Percentiles rank a stretch among this genome's conserved stretches.
Conservation (phyloP, 805 yeast genomes). For the Saturnispora sanitii region DNA sequence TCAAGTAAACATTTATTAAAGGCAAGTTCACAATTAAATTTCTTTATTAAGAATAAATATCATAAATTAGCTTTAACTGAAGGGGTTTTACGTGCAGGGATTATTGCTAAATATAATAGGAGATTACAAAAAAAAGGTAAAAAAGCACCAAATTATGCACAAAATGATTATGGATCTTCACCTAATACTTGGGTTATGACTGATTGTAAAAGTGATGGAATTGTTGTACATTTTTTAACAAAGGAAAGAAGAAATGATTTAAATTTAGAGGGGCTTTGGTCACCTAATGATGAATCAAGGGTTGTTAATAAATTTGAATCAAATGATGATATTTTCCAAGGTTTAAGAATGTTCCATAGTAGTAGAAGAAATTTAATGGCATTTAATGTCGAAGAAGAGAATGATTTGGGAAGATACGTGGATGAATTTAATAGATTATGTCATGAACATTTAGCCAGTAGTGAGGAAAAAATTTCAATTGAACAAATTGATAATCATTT, state of each 20-base stretch:
- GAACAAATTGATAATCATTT: slow-evolving; percentile 16
- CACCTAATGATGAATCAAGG: slow-evolving; percentile 13
- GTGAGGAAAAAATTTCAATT: slow-evolving; percentile 14
- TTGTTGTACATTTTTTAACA: slow-evolving; percentile 67
- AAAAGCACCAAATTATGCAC: slow-evolving; percentile 42
- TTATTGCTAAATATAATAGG: slow-evolving; percentile 40
- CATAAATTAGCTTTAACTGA: slow-evolving; percentile 46
- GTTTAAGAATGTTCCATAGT: slow-evolving; percentile 39
- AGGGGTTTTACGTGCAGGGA: slow-evolving; percentile 57
- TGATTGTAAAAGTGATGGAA: slow-evolving; percentile 52
- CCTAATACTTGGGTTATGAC: slow-evolving; percentile 79
- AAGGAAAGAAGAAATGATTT: slow-evolving; percentile 55
- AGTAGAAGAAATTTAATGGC: slow-evolving; percentile 18
- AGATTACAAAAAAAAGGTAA: slow-evolving; percentile 46
- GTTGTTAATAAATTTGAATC: slow-evolving; percentile 14
- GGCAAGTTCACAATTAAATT: slow-evolving; percentile 52
- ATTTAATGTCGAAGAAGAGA: slow-evolving; percentile 11
- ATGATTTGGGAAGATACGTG: slow-evolving; percentile 14
- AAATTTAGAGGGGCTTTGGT: slow-evolving; percentile 64
- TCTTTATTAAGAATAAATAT: slow-evolving; percentile 45
- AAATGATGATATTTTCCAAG: slow-evolving; percentile 36
- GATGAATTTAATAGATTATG: slow-evolving; percentile 15
- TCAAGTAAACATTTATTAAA: slow-evolving; percentile 66
- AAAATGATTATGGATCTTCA: slow-evolving; percentile 45
- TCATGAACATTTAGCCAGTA: slow-evolving; percentile 17